Conservation (phyloP, 768 basidiomycete genomes). For the Zangia roseola region DNA sequence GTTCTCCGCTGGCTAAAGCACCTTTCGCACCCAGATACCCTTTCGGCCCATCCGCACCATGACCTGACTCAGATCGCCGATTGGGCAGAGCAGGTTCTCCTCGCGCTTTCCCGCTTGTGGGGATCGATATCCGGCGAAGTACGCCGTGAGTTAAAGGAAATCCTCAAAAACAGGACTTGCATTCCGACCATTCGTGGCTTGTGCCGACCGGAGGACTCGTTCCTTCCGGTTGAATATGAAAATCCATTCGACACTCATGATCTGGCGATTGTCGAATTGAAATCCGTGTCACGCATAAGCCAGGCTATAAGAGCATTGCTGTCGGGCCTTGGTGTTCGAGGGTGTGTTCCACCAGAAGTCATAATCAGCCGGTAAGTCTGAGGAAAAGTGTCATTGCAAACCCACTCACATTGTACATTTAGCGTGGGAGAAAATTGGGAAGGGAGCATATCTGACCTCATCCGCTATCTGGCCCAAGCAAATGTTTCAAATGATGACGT, state of each 20-base stretch:
- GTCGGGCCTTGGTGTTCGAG: slow-evolving; percentile 76
- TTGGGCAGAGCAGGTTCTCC: slow-evolving; percentile 79
- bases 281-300: slow-evolving; percentile 59
- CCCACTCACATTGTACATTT: not conserved
- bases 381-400: not conserved
- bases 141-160: slow-evolving; percentile 37
- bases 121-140: slow-evolving; percentile 46
- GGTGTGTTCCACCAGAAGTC: slow-evolving; percentile 85
- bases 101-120: slow-evolving; percentile 66
- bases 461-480: slow-evolving; percentile 78
- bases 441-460: slow-evolving; percentile 73
- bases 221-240: slow-evolving; percentile 79
- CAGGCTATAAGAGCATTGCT: slow-evolving; percentile 61
- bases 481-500: slow-evolving; percentile 54
- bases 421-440: slow-evolving; percentile 79
- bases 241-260: slow-evolving; percentile 67
- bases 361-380: slow-evolving; percentile 70
- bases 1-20: slow-evolving; percentile 72
- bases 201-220: slow-evolving; percentile 65
- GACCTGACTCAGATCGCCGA: slow-evolving; percentile 58
- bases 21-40: slow-evolving; percentile 48
- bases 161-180: slow-evolving; percentile 42
- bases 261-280: slow-evolving; percentile 64
- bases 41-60: slow-evolving; percentile 40
- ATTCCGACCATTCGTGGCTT: slow-evolving; percentile 56